Evolutionary conservation across 805 yeast species (phyloP), one percentile per base, ranked within the genome.

Genomic region (Barnettozyma siamensis): DNA sequence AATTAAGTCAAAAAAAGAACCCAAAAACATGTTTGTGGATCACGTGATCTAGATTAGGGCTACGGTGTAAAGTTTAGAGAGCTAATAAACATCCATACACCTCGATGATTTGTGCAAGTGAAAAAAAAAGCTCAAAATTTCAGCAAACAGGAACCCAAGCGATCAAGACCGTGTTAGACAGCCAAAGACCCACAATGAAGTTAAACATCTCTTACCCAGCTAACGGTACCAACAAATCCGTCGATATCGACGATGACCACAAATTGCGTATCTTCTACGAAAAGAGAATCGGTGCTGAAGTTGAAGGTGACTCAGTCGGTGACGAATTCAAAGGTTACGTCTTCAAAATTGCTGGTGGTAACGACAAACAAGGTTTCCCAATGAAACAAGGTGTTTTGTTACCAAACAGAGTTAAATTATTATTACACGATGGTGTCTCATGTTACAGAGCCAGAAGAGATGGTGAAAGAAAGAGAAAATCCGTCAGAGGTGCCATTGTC

Each of bases 321-420:
- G 98, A 93, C 66, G 99, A 94, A 78, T 55, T 91, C 91, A 91
- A 88, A 76, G 99, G 99, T 67, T 93, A 93, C 88, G 73, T 88
- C 69, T 89, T 93, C 86, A 94, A 84, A 80, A 89, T 93, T 73
- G 75, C 97, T 64, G 99, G 99, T 70, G 99, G 99, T 83, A 93
- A 93, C 85, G 99, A 93, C 80, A 93, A 93, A 79, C 99, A 93
- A 80, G 99, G 99, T 79, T 93, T 93, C 96, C 98, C 99, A 77
- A 93, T 94, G 99, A 93, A 89, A 77, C 99, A 94, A 78, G 99
- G 99, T 84, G 99, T 93, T 58, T 78, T 93, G 82, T 93, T 88
- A 80, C 98, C 99, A 76, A 88, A 94, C 83, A 94, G 99, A 83
- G 98, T 93, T 64, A 88, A 86, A 72, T 82, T 93, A 65, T 81